phyloP scores from a whole-genome alignment of 352 stramenopile species.

The Globisporangium yorkense region DNA sequence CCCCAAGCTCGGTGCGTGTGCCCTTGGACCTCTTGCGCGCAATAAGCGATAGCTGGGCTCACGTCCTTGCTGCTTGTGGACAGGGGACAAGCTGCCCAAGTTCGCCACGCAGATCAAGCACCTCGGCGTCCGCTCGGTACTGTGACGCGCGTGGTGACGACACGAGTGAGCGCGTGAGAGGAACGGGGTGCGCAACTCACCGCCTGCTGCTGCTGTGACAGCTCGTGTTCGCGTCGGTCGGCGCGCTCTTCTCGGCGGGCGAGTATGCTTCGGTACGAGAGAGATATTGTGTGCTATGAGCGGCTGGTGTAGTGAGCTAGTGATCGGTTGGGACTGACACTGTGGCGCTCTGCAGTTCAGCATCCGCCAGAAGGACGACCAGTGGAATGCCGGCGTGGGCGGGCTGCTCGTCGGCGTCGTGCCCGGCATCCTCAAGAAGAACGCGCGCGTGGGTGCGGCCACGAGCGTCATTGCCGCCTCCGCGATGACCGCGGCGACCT shows the following conservation, averaged over 20 bases:
- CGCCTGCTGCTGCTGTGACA: constrained; percentile 12
- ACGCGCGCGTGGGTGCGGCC: constrained; percentile 50
- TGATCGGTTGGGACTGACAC: background rate
- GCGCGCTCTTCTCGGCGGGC: constrained; percentile 55
- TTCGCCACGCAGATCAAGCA: constrained; percentile 77
- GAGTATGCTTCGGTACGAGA: constrained; percentile 45
- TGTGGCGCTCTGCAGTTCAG: constrained; percentile 5
- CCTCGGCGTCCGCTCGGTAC: constrained; percentile 68
- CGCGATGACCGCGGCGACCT: constrained; percentile 50
- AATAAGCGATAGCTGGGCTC: background rate
- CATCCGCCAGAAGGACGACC: constrained; percentile 68
- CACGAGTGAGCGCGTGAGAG: background rate
- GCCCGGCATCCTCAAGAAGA: constrained; percentile 71
- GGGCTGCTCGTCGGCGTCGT: constrained; percentile 61
- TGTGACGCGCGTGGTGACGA: background rate
- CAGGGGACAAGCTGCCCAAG: constrained; percentile 77
- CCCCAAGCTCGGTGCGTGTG: constrained; percentile 70
- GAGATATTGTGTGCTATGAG: background rate
- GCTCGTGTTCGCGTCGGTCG: constrained; percentile 69
- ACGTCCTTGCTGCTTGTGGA: background rate
- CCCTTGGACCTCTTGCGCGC: background rate
- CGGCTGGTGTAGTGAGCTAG: too few species aligned
- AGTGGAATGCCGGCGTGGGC: constrained; percentile 62
- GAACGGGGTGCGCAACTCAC: background rate
- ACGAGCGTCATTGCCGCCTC: constrained; percentile 36